Evolutionary conservation across 176 grass and related monocot species (phyloP).

Genomic region (Triticum timopheevii): DNA sequence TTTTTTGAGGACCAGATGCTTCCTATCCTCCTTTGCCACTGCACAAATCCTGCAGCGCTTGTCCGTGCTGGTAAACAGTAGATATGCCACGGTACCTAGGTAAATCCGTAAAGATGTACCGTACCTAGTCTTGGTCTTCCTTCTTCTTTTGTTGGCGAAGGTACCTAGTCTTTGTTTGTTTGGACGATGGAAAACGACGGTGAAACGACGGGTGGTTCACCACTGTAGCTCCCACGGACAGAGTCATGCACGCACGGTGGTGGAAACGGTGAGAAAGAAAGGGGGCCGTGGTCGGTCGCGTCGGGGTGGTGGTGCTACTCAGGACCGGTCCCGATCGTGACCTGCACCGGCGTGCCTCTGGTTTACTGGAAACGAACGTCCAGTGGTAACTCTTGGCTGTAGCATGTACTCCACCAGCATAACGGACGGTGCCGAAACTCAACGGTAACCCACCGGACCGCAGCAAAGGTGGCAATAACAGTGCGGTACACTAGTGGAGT

Average conservation of each 20-base stretch:
- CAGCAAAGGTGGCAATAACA: not conserved
- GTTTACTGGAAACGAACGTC: too few species aligned
- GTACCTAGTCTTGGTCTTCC: not conserved
- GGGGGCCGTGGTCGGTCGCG: not conserved
- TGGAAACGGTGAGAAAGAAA: not conserved
- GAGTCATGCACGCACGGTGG: not conserved
- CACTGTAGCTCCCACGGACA: not conserved
- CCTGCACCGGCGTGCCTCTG: not conserved
- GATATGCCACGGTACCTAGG: not conserved
- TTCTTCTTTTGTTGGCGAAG: too few species aligned
- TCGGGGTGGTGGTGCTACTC: too few species aligned
- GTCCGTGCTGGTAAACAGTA: not conserved
- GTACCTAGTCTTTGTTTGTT: too few species aligned
- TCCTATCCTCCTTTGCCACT: not conserved
- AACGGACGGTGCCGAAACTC: too few species aligned
- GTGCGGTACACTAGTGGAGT: not conserved
- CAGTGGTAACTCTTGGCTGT: too few species aligned
- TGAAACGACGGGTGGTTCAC: not conserved
- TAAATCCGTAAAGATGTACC: not conserved
- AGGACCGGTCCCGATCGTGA: not conserved
- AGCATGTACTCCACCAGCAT: too few species aligned
- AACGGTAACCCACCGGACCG: too few species aligned
- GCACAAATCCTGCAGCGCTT: not conserved
- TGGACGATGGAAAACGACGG: not conserved
- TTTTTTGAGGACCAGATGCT: not conserved